phyloP scores from a whole-genome alignment of 257 asterid species.

The Echium plantagineum region DNA sequence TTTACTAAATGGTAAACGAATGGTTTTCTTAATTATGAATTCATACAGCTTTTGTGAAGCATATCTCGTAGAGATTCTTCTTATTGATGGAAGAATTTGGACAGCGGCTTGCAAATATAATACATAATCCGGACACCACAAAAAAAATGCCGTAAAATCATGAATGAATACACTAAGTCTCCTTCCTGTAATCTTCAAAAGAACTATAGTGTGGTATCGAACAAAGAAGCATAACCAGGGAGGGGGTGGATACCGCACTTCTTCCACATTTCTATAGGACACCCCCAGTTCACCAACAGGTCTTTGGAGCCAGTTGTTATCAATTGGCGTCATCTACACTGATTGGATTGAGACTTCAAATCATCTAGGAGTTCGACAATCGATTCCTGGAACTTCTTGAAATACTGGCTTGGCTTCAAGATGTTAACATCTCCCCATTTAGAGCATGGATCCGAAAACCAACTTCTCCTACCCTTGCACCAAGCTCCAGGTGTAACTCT shows the following conservation, averaged over 20 bases:
- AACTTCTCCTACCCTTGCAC: constrained; percentile 59
- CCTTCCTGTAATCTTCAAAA: constrained; percentile 20
- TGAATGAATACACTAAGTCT: constrained; percentile 3
- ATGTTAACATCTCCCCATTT: constrained; percentile 82
- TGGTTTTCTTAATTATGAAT: no score
- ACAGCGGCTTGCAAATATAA: no score
- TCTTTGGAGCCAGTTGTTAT: not conserved
- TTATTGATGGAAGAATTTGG: constrained; percentile 9
- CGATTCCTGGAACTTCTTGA: constrained; percentile 36
- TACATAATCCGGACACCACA: not conserved
- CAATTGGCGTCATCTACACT: constrained; percentile 37
- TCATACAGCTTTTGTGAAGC: no score
- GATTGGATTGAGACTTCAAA: constrained; percentile 33
- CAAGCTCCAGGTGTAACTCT: constrained; percentile 86
- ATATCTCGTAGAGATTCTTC: constrained; percentile 8
- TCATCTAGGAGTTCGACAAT: constrained; percentile 39
- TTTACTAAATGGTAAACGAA: no score
- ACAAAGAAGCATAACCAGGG: not conserved
- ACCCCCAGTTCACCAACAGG: not conserved
- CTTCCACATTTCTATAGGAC: constrained; percentile 6
- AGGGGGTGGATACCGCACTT: constrained; percentile 1
- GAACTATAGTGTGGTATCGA: constrained; percentile 17
- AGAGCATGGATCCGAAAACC: constrained; percentile 82
- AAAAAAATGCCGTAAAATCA: not conserved
- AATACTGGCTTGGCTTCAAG: constrained; percentile 56